These are phyloP conservation scores for Violaceomyces palustris DNA, from an alignment of 1,284 basidiomycete species.

Conservation along the genomic window DNA sequence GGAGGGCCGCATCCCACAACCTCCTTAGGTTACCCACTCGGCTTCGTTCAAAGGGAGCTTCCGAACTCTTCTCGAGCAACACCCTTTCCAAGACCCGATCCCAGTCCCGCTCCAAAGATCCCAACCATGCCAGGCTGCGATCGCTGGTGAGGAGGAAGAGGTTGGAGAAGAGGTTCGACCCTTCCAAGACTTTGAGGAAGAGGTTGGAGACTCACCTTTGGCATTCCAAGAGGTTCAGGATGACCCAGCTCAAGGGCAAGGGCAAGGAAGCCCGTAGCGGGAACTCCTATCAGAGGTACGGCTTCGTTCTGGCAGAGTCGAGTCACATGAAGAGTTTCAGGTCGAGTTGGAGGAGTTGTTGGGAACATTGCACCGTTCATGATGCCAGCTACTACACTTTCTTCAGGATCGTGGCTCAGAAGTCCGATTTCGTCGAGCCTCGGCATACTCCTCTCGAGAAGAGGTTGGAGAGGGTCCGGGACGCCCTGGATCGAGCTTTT, in stretches of 20 bases:
- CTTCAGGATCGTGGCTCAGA: slow-evolving; percentile 16
- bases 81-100: slow-evolving; percentile 34
- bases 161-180: slow-evolving; percentile 20
- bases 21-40: slow-evolving; percentile 43
- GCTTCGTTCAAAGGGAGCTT: slow-evolving; percentile 38
- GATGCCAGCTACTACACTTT: slow-evolving; percentile 42
- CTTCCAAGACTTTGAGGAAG: too few species aligned
- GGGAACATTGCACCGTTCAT: slow-evolving; percentile 23
- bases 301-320: slow-evolving; percentile 43
- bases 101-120: slow-evolving; percentile 29
- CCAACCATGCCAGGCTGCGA: slow-evolving; percentile 22
- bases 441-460: too few species aligned
- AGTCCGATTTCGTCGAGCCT: too few species aligned
- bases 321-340: slow-evolving; percentile 45
- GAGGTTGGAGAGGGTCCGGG: too few species aligned
- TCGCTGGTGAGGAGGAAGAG: slow-evolving; percentile 26
- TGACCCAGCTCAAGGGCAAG: slow-evolving; percentile 40
- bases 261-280: slow-evolving; percentile 26
- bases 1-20: slow-evolving; percentile 50
- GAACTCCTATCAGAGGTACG: slow-evolving; percentile 23
- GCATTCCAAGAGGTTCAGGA: slow-evolving; percentile 51
- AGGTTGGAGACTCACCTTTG: slow-evolving; percentile 53
- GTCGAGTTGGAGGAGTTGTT: slow-evolving; percentile 32
- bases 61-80: slow-evolving; percentile 45
- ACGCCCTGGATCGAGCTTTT: too few species aligned